phyloP scores from a whole-genome alignment of 371 early-diverging fungal species.

The Rhizomucor pusillus region DNA sequence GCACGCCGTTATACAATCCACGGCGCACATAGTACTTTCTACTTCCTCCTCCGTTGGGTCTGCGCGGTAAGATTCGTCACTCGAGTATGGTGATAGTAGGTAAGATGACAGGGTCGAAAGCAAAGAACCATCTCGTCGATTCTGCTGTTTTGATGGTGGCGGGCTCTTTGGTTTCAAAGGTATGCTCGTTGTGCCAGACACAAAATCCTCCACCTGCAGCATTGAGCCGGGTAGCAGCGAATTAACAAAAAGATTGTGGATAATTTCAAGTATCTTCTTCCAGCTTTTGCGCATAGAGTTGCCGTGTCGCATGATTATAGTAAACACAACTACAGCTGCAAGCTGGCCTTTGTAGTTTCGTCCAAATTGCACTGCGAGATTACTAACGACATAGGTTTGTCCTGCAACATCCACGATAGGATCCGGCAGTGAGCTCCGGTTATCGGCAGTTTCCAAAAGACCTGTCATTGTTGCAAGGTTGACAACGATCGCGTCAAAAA shows the following conservation, averaged over 20 bases:
- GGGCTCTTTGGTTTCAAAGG: constrained; percentile 63
- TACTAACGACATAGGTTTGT: constrained; percentile 65
- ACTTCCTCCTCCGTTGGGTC: constrained; percentile 78
- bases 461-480: constrained; percentile 78
- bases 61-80: constrained; percentile 53
- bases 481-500: constrained; percentile 77
- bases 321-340: constrained; percentile 83
- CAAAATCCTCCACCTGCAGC: constrained; percentile 74
- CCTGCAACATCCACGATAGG: constrained; percentile 61
- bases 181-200: constrained; percentile 67
- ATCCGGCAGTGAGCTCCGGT: constrained; percentile 53
- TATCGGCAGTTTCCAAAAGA: constrained; percentile 51
- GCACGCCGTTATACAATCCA: constrained; percentile 72
- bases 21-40: constrained; percentile 65
- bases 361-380: constrained; percentile 81
- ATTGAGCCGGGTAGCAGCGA: constrained; percentile 60
- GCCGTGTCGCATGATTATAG: constrained; percentile 72
- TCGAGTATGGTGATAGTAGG: constrained; percentile 67
- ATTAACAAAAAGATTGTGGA: constrained; percentile 82
- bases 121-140: constrained; percentile 64
- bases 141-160: constrained; percentile 45
- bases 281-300: constrained; percentile 75
- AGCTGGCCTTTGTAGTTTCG: constrained; percentile 85
- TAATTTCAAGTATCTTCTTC: constrained; percentile 67
- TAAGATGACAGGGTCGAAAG: constrained; percentile 80